Base-by-base conservation (phyloP, 768 basidiomycete species). In the Calocera cornea region DNA sequence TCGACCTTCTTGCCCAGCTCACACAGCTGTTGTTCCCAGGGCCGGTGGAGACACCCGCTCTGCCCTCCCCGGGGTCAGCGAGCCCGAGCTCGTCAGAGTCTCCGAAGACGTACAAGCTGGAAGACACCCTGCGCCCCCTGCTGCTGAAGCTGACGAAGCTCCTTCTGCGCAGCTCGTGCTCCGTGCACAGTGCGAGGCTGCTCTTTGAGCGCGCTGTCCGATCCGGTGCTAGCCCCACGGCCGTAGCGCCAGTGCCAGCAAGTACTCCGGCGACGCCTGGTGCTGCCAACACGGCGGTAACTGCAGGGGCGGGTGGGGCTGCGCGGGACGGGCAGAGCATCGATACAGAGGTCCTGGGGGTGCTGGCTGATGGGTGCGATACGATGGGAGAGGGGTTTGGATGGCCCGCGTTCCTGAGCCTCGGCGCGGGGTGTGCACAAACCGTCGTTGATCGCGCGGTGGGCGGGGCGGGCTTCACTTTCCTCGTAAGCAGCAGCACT, bases 391-490 rank as follows among this genome's bases (percentile, higher is more conserved):
- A 60, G 7, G 54, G 54, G 24, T 60, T 60, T 33, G 54, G 54
- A 2, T 92, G 90, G 91, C 84, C 88, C 0, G 83, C 86, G 67
- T 90, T 92, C 73, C 83, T 93, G 68, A 88, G 85, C 1, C 77
- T 92, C 71, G 85, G 86, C 73, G 81, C 81, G 1, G 74, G 78
- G 3, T 83, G 87, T 1, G 77, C 82, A 10, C 70, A 90, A 5
- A 77, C 79, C 2, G 73, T 87, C 34, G 75, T 76, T 0, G 82
- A 85, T 19, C 50, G 77, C 79, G n/a, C 77, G 75, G n/a, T 73
- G 75, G 38, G 82, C 81, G 68, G 83, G 83, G 0, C 81, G 14
- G 91, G 90, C 0, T 84, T 90, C 72, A 88, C 89, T 1, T 86
- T 87, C 74, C 84, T 90, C 85, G 89, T 69, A 2, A 38, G 66